phyloP scores from a whole-genome alignment of 192 early-diverging fungal genomes.

The Coemansia asiatica region DNA sequence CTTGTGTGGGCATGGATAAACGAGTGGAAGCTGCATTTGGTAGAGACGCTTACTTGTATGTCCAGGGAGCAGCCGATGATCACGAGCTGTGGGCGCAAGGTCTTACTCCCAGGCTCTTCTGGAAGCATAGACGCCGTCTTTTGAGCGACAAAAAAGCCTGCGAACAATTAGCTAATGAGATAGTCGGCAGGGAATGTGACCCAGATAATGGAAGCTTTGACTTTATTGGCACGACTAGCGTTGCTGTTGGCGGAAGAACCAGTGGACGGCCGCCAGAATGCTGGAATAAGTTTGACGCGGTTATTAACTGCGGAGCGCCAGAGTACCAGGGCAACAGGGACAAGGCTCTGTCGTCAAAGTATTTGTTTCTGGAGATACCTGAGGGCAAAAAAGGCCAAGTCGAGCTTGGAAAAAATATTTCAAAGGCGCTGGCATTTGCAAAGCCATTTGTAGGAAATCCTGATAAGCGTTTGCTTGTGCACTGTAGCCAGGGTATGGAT shows the following conservation, averaged over 20 bases:
- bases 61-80: slow-evolving; percentile 91
- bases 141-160: slow-evolving; percentile 33
- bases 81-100: slow-evolving; percentile 82
- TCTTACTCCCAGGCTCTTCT: slow-evolving; percentile 66
- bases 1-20: slow-evolving; percentile 37
- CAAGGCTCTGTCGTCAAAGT: slow-evolving; percentile 22
- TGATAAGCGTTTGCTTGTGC: slow-evolving; percentile 61
- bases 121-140: slow-evolving; percentile 55
- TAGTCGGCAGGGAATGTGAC: background rate
- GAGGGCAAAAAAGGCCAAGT: slow-evolving; percentile 88
- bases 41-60: slow-evolving; percentile 66
- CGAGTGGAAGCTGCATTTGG: slow-evolving; percentile 33
- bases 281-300: slow-evolving; percentile 71
- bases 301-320: slow-evolving; percentile 76
- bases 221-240: slow-evolving; percentile 59
- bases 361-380: slow-evolving; percentile 74
- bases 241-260: slow-evolving; percentile 61
- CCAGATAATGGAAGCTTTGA: slow-evolving; percentile 1
- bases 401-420: slow-evolving; percentile 60
- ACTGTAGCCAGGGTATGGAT: slow-evolving; percentile 81
- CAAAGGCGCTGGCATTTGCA: slow-evolving; percentile 59
- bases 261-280: slow-evolving; percentile 60
- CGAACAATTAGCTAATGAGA: slow-evolving; percentile 21
- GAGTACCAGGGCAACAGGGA: slow-evolving; percentile 48
- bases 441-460: slow-evolving; percentile 30